phyloP scores from a whole-genome alignment of 2,329 filamentous ascomycete genomes.

The Sarocladium oryzae region DNA sequence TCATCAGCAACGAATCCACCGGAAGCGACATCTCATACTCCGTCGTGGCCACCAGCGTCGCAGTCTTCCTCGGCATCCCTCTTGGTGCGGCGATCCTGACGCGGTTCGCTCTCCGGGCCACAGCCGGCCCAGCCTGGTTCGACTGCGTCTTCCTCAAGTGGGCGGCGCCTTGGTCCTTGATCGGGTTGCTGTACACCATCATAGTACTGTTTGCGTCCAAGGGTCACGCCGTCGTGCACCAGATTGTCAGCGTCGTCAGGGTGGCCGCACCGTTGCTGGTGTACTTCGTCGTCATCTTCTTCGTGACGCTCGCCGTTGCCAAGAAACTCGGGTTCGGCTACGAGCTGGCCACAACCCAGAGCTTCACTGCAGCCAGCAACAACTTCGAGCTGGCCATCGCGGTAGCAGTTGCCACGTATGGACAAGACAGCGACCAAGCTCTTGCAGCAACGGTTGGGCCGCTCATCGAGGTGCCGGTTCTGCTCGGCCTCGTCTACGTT shows the following conservation, averaged over 20 bases:
- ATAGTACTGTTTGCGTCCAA: slow-evolving; percentile 80
- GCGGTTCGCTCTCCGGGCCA: slow-evolving; percentile 51
- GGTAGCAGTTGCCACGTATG: slow-evolving; percentile 76
- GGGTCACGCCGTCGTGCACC: slow-evolving; percentile 67
- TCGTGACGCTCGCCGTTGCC: slow-evolving; percentile 55
- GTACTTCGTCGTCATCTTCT: slow-evolving; percentile 75
- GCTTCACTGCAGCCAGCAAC: slow-evolving; percentile 85
- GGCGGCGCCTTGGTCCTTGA: slow-evolving; percentile 66
- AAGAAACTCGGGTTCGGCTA: slow-evolving; percentile 69
- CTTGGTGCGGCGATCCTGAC: slow-evolving; percentile 75
- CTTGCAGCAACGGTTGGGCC: slow-evolving; percentile 79
- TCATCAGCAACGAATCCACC: slow-evolving; percentile 47
- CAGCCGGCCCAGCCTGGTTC: slow-evolving; percentile 56
- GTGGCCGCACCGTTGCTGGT: slow-evolving; percentile 76
- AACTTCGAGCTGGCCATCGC: slow-evolving; percentile 92
- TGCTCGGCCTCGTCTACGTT: slow-evolving; percentile 71
- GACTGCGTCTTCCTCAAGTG: slow-evolving; percentile 62
- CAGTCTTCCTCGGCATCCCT: slow-evolving; percentile 78
- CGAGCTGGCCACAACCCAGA: slow-evolving; percentile 64
- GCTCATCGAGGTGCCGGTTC: slow-evolving; percentile 77
- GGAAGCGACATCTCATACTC: slow-evolving; percentile 48
- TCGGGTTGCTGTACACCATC: slow-evolving; percentile 83
- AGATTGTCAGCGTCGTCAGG: slow-evolving; percentile 75
- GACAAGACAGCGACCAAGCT: slow-evolving; percentile 70
- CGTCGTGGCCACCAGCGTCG: slow-evolving; percentile 71